Evolutionary conservation across 2,329 filamentous ascomycete genomes (phyloP).

Genomic region (Fusarium neocosmosporiellum): DNA sequence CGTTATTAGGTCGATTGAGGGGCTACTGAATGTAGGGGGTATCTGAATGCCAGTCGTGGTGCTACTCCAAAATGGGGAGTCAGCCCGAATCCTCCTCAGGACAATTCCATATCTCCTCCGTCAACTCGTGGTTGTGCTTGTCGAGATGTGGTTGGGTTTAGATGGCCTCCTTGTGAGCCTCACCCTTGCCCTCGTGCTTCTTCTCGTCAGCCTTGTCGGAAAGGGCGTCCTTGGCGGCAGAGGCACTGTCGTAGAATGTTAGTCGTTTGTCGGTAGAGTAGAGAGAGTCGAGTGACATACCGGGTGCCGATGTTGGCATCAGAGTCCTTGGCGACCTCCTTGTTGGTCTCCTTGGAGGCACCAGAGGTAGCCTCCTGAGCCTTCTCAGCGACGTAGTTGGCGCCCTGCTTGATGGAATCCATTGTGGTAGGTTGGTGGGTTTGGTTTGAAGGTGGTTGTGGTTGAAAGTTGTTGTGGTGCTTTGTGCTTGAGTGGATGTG

Average conservation of each 20-base stretch:
- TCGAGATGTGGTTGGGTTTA: conserved; percentile 40
- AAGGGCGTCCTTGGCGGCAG: conserved; percentile 61
- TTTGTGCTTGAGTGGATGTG: conserved; percentile 9
- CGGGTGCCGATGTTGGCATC: conserved; percentile 65
- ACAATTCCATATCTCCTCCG: neutral
- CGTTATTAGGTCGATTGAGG: conserved; percentile 31
- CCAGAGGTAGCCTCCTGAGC: conserved; percentile 67
- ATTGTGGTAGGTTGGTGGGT: conserved; percentile 51
- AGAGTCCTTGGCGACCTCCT: conserved; percentile 73
- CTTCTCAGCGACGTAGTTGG: conserved; percentile 74
- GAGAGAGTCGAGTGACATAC: conserved; percentile 45
- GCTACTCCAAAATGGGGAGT: neutral
- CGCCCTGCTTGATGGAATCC: conserved; percentile 69
- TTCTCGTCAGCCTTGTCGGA: conserved; percentile 59
- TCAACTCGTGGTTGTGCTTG: neutral
- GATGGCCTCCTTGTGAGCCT: conserved; percentile 55
- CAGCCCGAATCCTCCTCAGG: conserved; percentile 14
- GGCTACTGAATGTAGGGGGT: conserved; percentile 40
- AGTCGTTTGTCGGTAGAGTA: neutral
- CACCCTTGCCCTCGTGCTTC: conserved; percentile 53
- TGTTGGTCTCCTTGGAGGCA: conserved; percentile 76
- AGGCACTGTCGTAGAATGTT: conserved; percentile 50
- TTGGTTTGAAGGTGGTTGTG: conserved; percentile 27
- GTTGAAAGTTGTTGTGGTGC: conserved; percentile 12
- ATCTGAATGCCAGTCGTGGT: conserved; percentile 31